Conservation (phyloP, 2,329 filamentous ascomycete genomes). For the Exserohilum turcica region DNA sequence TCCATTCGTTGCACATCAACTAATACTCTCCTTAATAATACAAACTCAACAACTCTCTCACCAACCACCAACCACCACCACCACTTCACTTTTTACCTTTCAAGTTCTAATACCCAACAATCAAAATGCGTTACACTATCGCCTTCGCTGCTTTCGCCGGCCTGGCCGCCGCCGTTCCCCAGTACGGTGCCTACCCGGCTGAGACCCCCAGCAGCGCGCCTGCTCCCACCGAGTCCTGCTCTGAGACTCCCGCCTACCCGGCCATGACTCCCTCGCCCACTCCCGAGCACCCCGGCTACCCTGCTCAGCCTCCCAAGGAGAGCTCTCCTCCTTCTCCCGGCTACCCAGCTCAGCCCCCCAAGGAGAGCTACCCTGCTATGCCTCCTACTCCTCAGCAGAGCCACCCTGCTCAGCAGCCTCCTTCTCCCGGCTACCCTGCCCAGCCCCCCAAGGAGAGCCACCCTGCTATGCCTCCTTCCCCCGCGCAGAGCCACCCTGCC, state of each 20-base stretch:
- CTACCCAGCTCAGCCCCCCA: neutral
- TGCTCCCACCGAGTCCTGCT: constrained; percentile 6
- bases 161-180: constrained; percentile 39
- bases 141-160: constrained; percentile 41
- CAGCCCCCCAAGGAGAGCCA: constrained; percentile 10
- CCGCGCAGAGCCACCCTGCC: neutral
- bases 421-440: neutral
- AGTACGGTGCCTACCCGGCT: constrained; percentile 31
- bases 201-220: constrained; percentile 16
- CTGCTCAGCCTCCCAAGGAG: constrained; percentile 7
- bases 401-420: neutral
- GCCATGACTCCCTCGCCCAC: constrained; percentile 1
- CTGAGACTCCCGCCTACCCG: constrained; percentile 7
- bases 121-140: constrained; percentile 49
- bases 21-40: constrained; percentile 49
- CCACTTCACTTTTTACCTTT: constrained; percentile 25
- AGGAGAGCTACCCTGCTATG: neutral
- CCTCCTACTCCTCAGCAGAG: neutral
- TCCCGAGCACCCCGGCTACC: neutral
- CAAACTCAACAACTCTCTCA: constrained; percentile 21
- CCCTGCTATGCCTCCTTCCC: neutral
- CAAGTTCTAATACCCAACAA: constrained; percentile 40
- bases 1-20: constrained; percentile 50
- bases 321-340: constrained; percentile 9
- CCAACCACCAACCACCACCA: constrained; percentile 2